Conservation (phyloP, 352 stramenopile genomes). For the Phytophthora boehmeriae region DNA sequence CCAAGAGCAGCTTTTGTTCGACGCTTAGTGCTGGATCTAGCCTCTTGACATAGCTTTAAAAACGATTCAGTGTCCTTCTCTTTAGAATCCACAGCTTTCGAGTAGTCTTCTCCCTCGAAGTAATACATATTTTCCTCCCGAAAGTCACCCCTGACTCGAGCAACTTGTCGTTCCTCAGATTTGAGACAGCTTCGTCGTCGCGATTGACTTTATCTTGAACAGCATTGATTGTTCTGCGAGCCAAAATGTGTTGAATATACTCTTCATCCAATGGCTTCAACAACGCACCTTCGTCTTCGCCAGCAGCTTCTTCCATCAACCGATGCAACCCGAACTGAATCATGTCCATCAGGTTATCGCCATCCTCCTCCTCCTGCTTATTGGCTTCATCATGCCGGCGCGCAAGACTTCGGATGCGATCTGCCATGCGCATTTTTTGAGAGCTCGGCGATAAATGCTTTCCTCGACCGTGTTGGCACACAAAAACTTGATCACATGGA, state of each 20-base stretch:
- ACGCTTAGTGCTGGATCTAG: slow-evolving; percentile 26
- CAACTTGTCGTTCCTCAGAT: slow-evolving; percentile 52
- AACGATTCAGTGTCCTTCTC: slow-evolving; percentile 49
- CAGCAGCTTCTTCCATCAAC: slow-evolving; percentile 49
- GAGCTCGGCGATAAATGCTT: slow-evolving; percentile 73
- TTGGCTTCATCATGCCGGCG: slow-evolving; percentile 34
- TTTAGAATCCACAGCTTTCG: slow-evolving; percentile 40
- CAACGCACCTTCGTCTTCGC: slow-evolving; percentile 35
- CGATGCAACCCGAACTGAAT: slow-evolving; percentile 81
- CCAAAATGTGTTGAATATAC: slow-evolving; percentile 61
- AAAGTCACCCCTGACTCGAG: slow-evolving; percentile 63
- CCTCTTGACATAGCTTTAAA: slow-evolving; percentile 36
- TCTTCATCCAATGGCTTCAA: slow-evolving; percentile 59
- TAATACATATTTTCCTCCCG: slow-evolving; percentile 87
- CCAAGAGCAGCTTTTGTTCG: slow-evolving; percentile 36
- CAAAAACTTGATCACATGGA: slow-evolving; percentile 83
- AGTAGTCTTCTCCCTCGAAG: slow-evolving; percentile 82
- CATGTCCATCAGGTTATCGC: slow-evolving; percentile 62
- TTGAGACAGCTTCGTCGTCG: slow-evolving; percentile 8
- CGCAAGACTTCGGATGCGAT: slow-evolving; percentile 74
- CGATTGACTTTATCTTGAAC: slow-evolving; percentile 1
- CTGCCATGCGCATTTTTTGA: slow-evolving; percentile 79
- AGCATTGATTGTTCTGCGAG: slow-evolving; percentile 20
- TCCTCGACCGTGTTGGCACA: slow-evolving; percentile 80
- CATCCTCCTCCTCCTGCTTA: slow-evolving; percentile 42